These are phyloP conservation scores for Ceratobasidium sp. DNA, from an alignment of 1,284 basidiomycete species.

Conservation along the genomic window DNA sequence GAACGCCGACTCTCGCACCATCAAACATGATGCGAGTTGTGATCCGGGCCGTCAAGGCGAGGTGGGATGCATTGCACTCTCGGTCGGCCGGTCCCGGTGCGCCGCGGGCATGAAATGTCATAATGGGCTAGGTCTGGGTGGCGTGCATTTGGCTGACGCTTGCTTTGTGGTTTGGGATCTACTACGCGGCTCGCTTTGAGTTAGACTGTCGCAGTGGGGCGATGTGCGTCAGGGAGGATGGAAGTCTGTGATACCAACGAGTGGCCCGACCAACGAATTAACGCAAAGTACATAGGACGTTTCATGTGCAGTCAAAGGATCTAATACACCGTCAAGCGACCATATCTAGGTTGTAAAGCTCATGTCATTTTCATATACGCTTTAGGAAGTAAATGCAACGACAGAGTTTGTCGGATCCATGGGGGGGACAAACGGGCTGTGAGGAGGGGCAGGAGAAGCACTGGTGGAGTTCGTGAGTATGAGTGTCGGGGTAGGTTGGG, in stretches of 20 bases:
- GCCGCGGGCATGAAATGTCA: neutral
- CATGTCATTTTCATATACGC: neutral
- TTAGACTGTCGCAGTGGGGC: no score
- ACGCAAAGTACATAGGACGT: neutral
- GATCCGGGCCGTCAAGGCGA: conserved; percentile 9
- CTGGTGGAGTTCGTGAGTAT: neutral
- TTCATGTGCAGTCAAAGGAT: neutral
- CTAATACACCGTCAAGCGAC: neutral
- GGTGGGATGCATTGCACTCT: conserved; percentile 1
- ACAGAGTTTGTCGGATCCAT: conserved; percentile 42
- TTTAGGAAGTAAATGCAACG: no score
- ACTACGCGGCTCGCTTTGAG: no score
- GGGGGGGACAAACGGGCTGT: conserved; percentile 24
- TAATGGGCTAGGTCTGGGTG: neutral
- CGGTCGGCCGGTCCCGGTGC: neutral
- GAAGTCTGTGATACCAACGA: no score
- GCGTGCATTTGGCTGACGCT: neutral
- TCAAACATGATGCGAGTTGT: no score
- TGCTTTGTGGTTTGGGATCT: no score
- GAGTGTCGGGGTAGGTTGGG: neutral
- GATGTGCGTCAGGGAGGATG: no score
- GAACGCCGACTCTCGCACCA: no score
- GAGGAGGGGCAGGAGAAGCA: conserved; percentile 27
- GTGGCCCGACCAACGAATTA: no score
- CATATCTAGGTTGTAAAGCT: neutral